A percentile compares a stretch with the other conserved stretches of the same genome.
Evolutionary conservation across 1,139 yeast genomes (phyloP).

Genomic region (Lodderomyces pseudojiufengensis): DNA sequence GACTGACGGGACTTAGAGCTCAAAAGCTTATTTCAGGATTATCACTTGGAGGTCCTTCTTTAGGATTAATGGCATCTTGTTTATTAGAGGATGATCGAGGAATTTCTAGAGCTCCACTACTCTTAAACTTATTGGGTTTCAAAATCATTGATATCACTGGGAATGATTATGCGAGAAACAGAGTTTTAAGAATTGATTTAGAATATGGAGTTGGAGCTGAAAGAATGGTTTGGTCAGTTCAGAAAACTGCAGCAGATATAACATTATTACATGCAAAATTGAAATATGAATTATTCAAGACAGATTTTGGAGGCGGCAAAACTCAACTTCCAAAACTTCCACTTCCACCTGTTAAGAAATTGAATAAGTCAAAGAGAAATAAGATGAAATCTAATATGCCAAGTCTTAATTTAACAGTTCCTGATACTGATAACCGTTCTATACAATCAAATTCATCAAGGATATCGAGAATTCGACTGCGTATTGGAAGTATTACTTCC

Average conservation of each 20-base stretch:
- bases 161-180: constrained; percentile 40
- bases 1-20: constrained; percentile 49
- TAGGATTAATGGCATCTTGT: constrained; percentile 69
- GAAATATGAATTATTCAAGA: constrained; percentile 46
- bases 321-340: constrained; percentile 31
- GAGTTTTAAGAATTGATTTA: constrained; percentile 62
- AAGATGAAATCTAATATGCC: constrained; percentile 5
- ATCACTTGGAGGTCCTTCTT: constrained; percentile 75
- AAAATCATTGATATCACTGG: constrained; percentile 53
- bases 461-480: constrained; percentile 29
- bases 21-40: constrained; percentile 62
- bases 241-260: constrained; percentile 70
- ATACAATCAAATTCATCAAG: constrained; percentile 7
- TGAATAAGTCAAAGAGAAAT: constrained; percentile 7
- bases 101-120: constrained; percentile 73
- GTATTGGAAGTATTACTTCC: constrained; percentile 27
- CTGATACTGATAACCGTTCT: constrained; percentile 9
- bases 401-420: constrained; percentile 2
- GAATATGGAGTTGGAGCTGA: constrained; percentile 89
- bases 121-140: constrained; percentile 69
- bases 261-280: constrained; percentile 63
- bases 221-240: constrained; percentile 75
- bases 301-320: constrained; percentile 29
- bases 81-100: constrained; percentile 77
- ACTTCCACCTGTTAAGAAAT: constrained; percentile 24